A percentile compares a stretch with the other conserved stretches of the same genome.
These are phyloP conservation scores for Crassisporium funariophilum DNA, from an alignment of 768 basidiomycete genomes.

Conservation along the genomic window DNA sequence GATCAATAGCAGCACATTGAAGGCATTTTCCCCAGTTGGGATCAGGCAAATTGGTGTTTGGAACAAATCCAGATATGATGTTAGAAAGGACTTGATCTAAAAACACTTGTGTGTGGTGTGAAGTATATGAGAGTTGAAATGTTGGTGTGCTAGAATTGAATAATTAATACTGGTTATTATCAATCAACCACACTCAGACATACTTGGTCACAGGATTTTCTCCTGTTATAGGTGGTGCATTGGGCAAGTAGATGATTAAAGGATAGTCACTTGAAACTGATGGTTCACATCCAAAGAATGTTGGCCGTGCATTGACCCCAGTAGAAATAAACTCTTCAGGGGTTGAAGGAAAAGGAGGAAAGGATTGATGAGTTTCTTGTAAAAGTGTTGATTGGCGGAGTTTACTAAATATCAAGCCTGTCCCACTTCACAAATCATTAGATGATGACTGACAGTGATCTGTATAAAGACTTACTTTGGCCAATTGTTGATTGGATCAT, in stretches of 20 bases:
- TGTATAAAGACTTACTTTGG: slow-evolving; percentile 55
- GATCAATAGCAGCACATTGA: slow-evolving; percentile 62
- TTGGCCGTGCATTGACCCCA: slow-evolving; percentile 67
- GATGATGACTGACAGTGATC: neutral
- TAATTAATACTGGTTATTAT: slow-evolving; percentile 8
- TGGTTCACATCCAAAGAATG: slow-evolving; percentile 81
- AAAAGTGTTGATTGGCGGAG: slow-evolving; percentile 46
- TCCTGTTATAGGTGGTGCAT: slow-evolving; percentile 69
- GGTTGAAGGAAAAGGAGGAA: slow-evolving; percentile 64
- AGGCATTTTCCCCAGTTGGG: slow-evolving; percentile 66
- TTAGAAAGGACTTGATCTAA: slow-evolving; percentile 62
- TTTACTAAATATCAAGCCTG: slow-evolving; percentile 46
- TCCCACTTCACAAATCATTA: slow-evolving; percentile 44
- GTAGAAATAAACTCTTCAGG: slow-evolving; percentile 53
- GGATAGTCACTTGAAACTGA: slow-evolving; percentile 58
- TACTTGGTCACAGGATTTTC: slow-evolving; percentile 69
- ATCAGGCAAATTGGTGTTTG: slow-evolving; percentile 63
- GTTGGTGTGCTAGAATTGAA: slow-evolving; percentile 48
- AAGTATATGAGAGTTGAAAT: slow-evolving; percentile 62
- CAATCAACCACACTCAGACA: slow-evolving; percentile 8
- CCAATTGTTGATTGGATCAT: slow-evolving; percentile 57
- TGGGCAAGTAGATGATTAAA: slow-evolving; percentile 74
- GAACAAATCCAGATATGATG: slow-evolving; percentile 59
- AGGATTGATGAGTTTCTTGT: slow-evolving; percentile 53
- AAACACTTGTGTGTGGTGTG: slow-evolving; percentile 54